These are phyloP conservation scores for Dactylorhiza incarnata DNA, from an alignment of 106 monocot species.

Conservation along the genomic window DNA sequence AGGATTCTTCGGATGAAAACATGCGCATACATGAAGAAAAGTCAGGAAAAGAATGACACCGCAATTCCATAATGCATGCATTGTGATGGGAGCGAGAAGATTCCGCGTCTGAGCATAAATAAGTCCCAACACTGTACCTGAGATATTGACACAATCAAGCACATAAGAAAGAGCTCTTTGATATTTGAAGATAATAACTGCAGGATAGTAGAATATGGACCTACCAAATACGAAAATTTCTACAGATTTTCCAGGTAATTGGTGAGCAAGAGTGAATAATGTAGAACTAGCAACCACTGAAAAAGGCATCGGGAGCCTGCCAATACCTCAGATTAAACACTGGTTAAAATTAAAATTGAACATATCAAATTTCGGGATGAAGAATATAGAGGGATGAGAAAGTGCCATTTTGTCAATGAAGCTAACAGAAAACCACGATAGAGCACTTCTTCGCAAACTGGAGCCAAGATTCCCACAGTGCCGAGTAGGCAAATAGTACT, in stretches of 20 bases:
- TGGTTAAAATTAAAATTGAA: background rate
- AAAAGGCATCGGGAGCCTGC: constrained; percentile 34
- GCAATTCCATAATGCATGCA: constrained; percentile 42
- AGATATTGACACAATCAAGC: background rate
- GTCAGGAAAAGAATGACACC: constrained; percentile 32
- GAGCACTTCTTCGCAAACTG: constrained; percentile 37
- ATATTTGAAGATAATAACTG: background rate
- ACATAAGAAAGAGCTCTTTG: background rate
- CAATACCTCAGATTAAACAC: background rate
- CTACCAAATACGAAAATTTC: constrained; percentile 44
- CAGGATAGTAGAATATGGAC: background rate
- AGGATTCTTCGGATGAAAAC: background rate
- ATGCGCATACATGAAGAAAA: constrained; percentile 26
- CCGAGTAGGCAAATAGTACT: constrained; percentile 32
- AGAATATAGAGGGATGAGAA: background rate
- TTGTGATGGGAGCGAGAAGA: constrained; percentile 37
- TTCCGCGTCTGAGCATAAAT: constrained; percentile 43
- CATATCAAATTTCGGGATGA: background rate
- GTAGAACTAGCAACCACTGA: constrained; percentile 31
- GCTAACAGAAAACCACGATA: constrained; percentile 45
- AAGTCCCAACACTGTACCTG: constrained; percentile 29
- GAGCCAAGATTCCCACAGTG: constrained; percentile 30
- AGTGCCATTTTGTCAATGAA: constrained; percentile 44
- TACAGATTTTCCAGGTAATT: constrained; percentile 40
- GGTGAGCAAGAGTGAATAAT: constrained; percentile 34